Evolutionary conservation across 345 rosid genomes (phyloP).

Genomic region (Citrus medica): DNA sequence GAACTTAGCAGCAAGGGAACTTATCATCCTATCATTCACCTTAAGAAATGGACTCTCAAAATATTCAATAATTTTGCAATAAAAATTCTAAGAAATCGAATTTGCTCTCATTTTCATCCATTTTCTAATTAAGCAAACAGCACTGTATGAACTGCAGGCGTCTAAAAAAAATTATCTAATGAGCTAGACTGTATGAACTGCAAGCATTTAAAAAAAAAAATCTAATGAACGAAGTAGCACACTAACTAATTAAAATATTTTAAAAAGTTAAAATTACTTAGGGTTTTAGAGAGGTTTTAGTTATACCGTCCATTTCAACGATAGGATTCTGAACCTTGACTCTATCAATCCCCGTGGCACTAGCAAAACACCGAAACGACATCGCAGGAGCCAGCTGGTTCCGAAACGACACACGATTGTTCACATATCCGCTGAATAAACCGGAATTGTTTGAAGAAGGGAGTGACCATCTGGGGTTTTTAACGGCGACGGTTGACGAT

Average conservation of each 20-base stretch:
- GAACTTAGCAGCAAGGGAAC: neutral
- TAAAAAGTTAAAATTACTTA: neutral
- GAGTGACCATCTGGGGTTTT: slow-evolving; percentile 23
- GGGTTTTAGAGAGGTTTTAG: slow-evolving; percentile 28
- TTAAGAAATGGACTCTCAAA: neutral
- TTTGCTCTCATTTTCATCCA: neutral
- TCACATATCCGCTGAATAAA: slow-evolving; percentile 17
- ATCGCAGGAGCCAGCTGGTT: slow-evolving; percentile 20
- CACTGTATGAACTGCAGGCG: neutral
- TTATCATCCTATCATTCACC: neutral
- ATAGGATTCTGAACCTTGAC: slow-evolving; percentile 54
- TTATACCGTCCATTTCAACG: slow-evolving; percentile 64
- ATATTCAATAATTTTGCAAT: neutral
- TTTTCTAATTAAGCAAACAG: neutral
- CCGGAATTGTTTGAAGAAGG: slow-evolving; percentile 18
- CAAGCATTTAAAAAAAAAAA: neutral
- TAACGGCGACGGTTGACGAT: slow-evolving; percentile 20
- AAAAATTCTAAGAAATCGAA: neutral
- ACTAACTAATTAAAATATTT: no score
- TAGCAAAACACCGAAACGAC: slow-evolving; percentile 50
- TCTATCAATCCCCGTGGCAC: slow-evolving; percentile 37
- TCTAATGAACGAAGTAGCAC: no score
- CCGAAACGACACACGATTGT: slow-evolving; percentile 27
- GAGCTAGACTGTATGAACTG: neutral
- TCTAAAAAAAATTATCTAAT: no score